Evolutionary conservation across 2,329 filamentous ascomycete genomes (phyloP).

Genomic region (Lizonia empirigonia): DNA sequence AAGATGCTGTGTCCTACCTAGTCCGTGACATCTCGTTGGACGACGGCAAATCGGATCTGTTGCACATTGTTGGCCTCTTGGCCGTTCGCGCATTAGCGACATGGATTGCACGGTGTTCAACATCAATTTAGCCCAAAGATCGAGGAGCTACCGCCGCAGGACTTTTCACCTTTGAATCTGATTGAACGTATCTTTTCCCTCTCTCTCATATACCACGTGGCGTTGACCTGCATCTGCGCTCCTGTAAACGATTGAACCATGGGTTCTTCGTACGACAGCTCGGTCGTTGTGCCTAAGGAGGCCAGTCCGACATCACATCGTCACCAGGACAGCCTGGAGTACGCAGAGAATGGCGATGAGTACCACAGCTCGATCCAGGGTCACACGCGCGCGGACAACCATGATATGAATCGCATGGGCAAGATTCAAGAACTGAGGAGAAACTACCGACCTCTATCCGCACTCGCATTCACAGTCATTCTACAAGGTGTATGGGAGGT

Average conservation of each 20-base stretch:
- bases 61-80: constrained; percentile 11
- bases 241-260: constrained; percentile 22
- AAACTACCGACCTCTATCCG: constrained; percentile 42
- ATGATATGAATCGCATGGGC: constrained; percentile 43
- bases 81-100: constrained; percentile 8
- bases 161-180: constrained; percentile 8
- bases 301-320: constrained; percentile 9
- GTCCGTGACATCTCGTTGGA: constrained; percentile 20
- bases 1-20: neutral
- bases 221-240: constrained; percentile 19
- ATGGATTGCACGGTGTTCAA: constrained; percentile 18
- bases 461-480: constrained; percentile 42
- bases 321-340: constrained; percentile 21
- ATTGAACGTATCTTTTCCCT: constrained; percentile 9
- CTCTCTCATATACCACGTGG: constrained; percentile 6
- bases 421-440: constrained; percentile 43
- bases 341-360: constrained; percentile 32
- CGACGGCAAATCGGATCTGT: neutral
- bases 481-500: constrained; percentile 44
- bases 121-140: constrained; percentile 3
- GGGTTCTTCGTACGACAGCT: constrained; percentile 24
- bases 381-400: constrained; percentile 36
- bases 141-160: constrained; percentile 1
- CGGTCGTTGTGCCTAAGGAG: constrained; percentile 19
- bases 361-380: constrained; percentile 37